Evolutionary conservation across 305 asterid species (phyloP), one percentile per base, ranked within the genome.

Genomic region (Fraxinus dipetala): DNA sequence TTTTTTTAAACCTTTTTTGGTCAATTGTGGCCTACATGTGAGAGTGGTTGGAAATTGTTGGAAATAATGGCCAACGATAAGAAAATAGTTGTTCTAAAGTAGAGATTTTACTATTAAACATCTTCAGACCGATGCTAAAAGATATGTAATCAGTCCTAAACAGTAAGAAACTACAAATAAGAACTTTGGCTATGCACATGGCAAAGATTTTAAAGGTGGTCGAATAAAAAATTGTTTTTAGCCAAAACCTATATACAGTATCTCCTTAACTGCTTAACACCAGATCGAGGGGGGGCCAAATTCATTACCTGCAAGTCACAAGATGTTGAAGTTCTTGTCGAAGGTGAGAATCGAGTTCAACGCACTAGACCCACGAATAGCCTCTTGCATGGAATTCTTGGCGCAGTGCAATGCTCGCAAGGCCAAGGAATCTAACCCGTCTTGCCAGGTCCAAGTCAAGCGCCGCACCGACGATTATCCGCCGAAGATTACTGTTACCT

Each of bases 351-450:
- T 95, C 91, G 99, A 95, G 70, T 95, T 95, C 95, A 95, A 94
- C 77, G 98, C 97, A n/a, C 84, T 94, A 63, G 99, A 95, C 87
- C 95, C 97, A 18, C 87, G 98, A 3, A 82, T 87, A 75, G 97
- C 97, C 0, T 91, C 97, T 75, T 94, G 97, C 84, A 92, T 94
- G 99, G 99, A 95, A 74, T 95, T 95, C 81, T 73, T 95, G 81
- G 96, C 99, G 1, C 98, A 94, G 84, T 95, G 98, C 88, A 95
- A 94, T 72, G 97, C 98, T 48, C 91, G 94, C 24, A 92, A 93
- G 87, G 95, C 98, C 34, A 95, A 89, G 75, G 97, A 95, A 70
- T 95, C 98, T n/a, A 95, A 94, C 85, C 97, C 98, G 59, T 83
- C 86, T 73, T 95, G 99, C 83, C 96, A 94, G 87, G 87, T 95